phyloP scores from a whole-genome alignment of 768 basidiomycete species.

The Pleurotus djamor region DNA sequence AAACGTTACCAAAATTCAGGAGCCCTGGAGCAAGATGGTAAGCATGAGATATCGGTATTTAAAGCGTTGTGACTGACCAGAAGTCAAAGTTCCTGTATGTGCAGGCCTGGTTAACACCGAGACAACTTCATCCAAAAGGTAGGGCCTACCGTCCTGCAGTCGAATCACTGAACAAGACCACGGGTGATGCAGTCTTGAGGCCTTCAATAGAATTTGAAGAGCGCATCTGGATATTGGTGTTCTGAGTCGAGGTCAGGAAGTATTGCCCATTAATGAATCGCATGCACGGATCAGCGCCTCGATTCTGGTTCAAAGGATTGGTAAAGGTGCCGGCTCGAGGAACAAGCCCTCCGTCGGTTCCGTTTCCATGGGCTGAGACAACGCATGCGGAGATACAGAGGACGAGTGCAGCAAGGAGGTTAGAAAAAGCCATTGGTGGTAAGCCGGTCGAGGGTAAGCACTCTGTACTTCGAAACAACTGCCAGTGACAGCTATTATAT shows the following conservation, averaged over 20 bases:
- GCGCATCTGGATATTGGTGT: slow-evolving; percentile 13
- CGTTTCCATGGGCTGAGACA: neutral
- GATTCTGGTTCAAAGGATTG: slow-evolving; percentile 6
- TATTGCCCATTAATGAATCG: slow-evolving; percentile 13
- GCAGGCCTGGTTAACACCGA: neutral
- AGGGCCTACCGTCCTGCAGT: slow-evolving; percentile 12
- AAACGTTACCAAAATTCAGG: slow-evolving; percentile 12
- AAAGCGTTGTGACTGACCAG: neutral
- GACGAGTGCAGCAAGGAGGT: neutral
- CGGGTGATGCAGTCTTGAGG: slow-evolving; percentile 10
- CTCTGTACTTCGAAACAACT: too few species aligned
- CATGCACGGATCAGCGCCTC: slow-evolving; percentile 16
- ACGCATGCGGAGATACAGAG: neutral
- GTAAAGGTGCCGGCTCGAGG: neutral
- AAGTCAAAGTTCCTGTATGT: slow-evolving; percentile 2
- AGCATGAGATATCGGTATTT: neutral
- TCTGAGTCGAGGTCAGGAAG: slow-evolving; percentile 14
- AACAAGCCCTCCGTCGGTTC: neutral
- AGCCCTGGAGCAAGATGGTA: slow-evolving; percentile 6
- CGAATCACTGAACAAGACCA: slow-evolving; percentile 10
- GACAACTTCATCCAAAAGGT: neutral
- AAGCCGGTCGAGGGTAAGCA: too few species aligned
- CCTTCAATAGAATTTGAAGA: slow-evolving; percentile 12
- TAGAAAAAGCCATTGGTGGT: too few species aligned
- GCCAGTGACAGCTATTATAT: too few species aligned